Base-by-base conservation (phyloP, 2,329 filamentous ascomycete species). In the Scytalidium lignicola region DNA sequence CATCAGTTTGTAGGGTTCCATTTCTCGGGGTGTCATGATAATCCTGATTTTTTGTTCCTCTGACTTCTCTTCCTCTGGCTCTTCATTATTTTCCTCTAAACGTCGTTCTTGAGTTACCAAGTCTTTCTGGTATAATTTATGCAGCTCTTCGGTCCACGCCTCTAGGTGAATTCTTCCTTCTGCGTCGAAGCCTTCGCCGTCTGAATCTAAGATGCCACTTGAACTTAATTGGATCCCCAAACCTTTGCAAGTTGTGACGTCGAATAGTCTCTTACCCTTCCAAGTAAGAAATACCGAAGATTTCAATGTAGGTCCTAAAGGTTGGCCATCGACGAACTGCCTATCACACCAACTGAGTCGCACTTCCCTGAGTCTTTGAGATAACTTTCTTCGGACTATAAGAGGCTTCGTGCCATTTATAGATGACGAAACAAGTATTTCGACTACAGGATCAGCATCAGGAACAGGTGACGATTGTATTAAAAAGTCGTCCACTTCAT, bases 241-340 rank as follows among this genome's bases (percentile, higher is more conserved):
- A 43, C 78, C 83, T 47, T 75, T 74, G 51, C 88, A 84, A 1
- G 85, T 91, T 4, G 87, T 88, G n/a, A 79, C 78, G 55, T 87
- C 81, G 63, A 86, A 96, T 2, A 96, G 68, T 51, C 81, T 80
- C 50, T 80, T 80, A 21, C 80, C 78, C 54, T 83, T 84, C 85
- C 88, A 96, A 0, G 88, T 93, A 48, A 97, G 75, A 58, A 93
- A 86, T 17, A 95, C 71, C 1, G 73, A 70, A 3, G 75, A 69
- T 8, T 67, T 71, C 1, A 75, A 70, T 3, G 75, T 67, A 2
- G 65, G 56, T 2, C 66, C 55, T 7, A 74, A 58, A 9, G 57
- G 28, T 5, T 65, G 45, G 1, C 65, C 63, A 2, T 71, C 66
- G 43, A 82, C 76, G 1, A 65, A 65, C 61, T 91, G 85, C 47